phyloP scores from a whole-genome alignment of 768 basidiomycete species.

The Coprinopsis sp. region DNA sequence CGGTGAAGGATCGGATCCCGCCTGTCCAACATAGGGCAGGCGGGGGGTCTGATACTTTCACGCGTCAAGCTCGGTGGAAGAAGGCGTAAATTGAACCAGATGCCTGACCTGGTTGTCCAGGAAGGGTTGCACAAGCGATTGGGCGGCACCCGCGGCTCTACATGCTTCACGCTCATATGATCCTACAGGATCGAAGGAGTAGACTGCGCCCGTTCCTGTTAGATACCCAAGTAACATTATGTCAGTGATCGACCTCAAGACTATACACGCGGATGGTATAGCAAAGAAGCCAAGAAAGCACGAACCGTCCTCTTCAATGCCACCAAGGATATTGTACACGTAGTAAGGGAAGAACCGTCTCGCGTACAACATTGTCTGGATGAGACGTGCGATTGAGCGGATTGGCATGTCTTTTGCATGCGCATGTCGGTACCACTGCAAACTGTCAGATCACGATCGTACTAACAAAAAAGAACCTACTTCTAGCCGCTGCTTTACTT shows the following conservation, averaged over 20 bases:
- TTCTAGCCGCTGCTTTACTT: conserved; percentile 91
- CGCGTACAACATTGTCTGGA: conserved; percentile 96
- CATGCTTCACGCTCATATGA: conserved; percentile 97
- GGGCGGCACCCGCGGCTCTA: conserved; percentile 95
- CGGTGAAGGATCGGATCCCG: conserved; percentile 42
- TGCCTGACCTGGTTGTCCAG: conserved; percentile 90
- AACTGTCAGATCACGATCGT: conserved; percentile 1
- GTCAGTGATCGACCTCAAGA: conserved; percentile 16
- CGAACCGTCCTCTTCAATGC: conserved; percentile 94
- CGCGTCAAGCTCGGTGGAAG: conserved; percentile 4
- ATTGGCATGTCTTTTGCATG: conserved; percentile 98
- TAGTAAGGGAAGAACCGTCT: conserved; percentile 98
- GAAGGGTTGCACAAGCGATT: conserved; percentile 93
- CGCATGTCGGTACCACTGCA: conserved; percentile 94
- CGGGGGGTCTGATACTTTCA: conserved; percentile 16
- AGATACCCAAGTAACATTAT: conserved; percentile 17
- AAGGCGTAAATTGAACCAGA: neutral
- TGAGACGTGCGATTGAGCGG: conserved; percentile 92
- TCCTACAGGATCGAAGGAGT: conserved; percentile 99
- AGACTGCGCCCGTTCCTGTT: conserved; percentile 90
- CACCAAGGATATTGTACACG: conserved; percentile 93
- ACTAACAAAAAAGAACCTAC: conserved; percentile 39
- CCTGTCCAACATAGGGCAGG: conserved; percentile 16
- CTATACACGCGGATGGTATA: conserved; percentile 10
- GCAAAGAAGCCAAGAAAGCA: conserved; percentile 15